Conservation (phyloP, 176 grass and related monocot genomes). For the Cenchrus americanus region DNA sequence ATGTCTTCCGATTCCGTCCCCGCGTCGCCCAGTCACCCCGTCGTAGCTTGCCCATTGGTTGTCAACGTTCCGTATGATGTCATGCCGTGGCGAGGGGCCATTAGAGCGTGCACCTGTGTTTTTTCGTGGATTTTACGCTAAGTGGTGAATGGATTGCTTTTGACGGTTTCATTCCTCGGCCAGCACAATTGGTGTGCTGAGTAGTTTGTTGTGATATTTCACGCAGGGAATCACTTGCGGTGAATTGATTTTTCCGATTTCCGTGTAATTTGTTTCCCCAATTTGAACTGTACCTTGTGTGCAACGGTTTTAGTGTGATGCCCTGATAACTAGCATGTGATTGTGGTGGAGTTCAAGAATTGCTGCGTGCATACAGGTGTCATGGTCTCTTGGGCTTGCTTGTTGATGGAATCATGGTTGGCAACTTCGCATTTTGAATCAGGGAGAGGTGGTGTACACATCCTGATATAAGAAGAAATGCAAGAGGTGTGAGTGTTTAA, state of each 20-base stretch:
- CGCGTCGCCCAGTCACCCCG: not conserved
- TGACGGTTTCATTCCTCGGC: not conserved
- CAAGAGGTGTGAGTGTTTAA: not conserved
- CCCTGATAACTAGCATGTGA: slow-evolving; percentile 8
- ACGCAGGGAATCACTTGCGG: not conserved
- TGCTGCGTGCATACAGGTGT: slow-evolving; percentile 12
- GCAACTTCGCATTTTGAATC: slow-evolving; percentile 12
- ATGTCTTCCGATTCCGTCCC: slow-evolving; percentile 1
- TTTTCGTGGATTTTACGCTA: not conserved
- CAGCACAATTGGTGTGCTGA: not conserved
- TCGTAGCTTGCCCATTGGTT: not conserved
- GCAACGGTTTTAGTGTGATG: slow-evolving; percentile 17
- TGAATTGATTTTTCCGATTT: slow-evolving; percentile 2
- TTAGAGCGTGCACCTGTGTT: not conserved
- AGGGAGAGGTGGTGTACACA: not conserved
- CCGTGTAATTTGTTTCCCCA: not conserved
- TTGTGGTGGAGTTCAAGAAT: not conserved
- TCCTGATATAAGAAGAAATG: not conserved
- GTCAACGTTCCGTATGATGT: not conserved
- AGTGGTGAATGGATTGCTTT: not conserved
- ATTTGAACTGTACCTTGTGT: not conserved
- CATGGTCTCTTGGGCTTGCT: not conserved
- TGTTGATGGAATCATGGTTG: not conserved
- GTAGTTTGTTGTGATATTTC: not conserved
- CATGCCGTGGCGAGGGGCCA: not conserved